Conservation (phyloP, 2,329 filamentous ascomycete species). For the Torrubiellomyces zombiae region DNA sequence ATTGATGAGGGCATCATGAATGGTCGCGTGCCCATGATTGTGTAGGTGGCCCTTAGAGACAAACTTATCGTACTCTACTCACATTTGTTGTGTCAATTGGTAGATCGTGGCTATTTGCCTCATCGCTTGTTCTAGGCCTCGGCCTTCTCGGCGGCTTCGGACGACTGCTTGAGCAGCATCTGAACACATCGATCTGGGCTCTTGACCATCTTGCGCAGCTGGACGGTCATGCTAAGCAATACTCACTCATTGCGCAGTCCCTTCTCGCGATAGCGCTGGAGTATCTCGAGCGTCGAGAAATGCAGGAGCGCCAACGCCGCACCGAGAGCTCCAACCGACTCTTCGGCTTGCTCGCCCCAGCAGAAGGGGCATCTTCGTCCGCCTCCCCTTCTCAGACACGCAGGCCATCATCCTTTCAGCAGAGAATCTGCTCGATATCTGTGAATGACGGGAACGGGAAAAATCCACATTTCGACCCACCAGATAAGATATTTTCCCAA, state of each 20-base stretch:
- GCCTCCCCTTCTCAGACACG: conserved; percentile 1
- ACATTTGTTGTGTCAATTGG: too few species aligned
- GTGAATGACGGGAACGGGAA: too few species aligned
- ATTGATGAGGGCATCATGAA: conserved; percentile 24
- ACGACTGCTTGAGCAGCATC: conserved; percentile 32
- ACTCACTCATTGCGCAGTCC: conserved; percentile 35
- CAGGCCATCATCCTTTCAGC: too few species aligned
- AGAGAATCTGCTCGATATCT: too few species aligned
- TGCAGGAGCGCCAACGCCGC: conserved; percentile 26
- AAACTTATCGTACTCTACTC: too few species aligned
- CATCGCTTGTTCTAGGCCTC: conserved; percentile 33
- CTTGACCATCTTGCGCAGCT: conserved; percentile 31
- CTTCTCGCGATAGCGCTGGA: conserved; percentile 27
- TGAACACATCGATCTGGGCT: conserved; percentile 27
- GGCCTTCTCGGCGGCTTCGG: conserved; percentile 35
- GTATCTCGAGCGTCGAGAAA: conserved; percentile 30
- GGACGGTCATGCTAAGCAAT: conserved; percentile 34
- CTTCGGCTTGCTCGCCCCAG: conserved; percentile 32
- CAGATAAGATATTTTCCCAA: too few species aligned
- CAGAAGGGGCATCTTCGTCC: conserved; percentile 4
- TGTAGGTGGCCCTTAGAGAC: conserved; percentile 27
- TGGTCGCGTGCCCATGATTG: conserved; percentile 29
- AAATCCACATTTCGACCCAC: too few species aligned
- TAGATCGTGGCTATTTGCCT: conserved; percentile 37
- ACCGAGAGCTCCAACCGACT: conserved; percentile 34